Conservation (phyloP, 352 stramenopile species). For the Pythium utonaiense region DNA sequence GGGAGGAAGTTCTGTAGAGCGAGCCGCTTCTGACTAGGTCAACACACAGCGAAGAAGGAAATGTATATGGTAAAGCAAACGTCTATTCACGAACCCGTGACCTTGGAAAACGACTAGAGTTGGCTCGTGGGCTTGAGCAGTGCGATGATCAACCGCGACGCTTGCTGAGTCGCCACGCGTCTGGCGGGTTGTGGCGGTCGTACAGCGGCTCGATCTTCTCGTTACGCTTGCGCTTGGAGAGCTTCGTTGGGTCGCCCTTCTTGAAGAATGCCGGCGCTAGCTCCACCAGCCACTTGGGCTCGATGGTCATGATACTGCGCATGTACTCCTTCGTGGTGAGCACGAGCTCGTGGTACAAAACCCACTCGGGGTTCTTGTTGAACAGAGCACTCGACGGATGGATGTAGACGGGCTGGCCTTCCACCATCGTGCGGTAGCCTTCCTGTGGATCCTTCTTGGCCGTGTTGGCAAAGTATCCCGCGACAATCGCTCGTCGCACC, state of each 20-base stretch:
- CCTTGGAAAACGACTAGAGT: no score
- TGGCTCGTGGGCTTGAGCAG: neutral
- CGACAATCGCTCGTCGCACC: slow-evolving; percentile 96
- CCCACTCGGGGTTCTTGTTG: slow-evolving; percentile 98
- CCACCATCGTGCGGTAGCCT: slow-evolving; percentile 97
- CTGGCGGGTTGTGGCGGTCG: slow-evolving; percentile 97
- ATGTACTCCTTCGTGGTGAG: slow-evolving; percentile 98
- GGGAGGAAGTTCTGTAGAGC: no score
- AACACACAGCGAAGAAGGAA: neutral
- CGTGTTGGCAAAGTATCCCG: slow-evolving; percentile 99
- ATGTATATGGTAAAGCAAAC: slow-evolving; percentile 6
- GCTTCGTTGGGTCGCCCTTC: slow-evolving; percentile 96
- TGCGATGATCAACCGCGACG: slow-evolving; percentile 78
- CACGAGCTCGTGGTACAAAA: slow-evolving; percentile 98
- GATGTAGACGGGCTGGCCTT: slow-evolving; percentile 98
- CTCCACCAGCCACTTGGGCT: slow-evolving; percentile 99
- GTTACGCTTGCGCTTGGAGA: slow-evolving; percentile 97
- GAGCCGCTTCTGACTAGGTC: neutral
- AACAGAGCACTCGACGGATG: slow-evolving; percentile 97
- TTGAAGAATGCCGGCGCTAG: slow-evolving; percentile 96
- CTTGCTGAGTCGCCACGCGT: slow-evolving; percentile 96
- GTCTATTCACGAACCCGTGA: slow-evolving; percentile 1
- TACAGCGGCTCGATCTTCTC: slow-evolving; percentile 99
- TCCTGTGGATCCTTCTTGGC: slow-evolving; percentile 99
- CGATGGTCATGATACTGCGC: slow-evolving; percentile 99